Base-by-base conservation (phyloP, 75 land plant genomes). In the Isoetes taiwanensis region DNA sequence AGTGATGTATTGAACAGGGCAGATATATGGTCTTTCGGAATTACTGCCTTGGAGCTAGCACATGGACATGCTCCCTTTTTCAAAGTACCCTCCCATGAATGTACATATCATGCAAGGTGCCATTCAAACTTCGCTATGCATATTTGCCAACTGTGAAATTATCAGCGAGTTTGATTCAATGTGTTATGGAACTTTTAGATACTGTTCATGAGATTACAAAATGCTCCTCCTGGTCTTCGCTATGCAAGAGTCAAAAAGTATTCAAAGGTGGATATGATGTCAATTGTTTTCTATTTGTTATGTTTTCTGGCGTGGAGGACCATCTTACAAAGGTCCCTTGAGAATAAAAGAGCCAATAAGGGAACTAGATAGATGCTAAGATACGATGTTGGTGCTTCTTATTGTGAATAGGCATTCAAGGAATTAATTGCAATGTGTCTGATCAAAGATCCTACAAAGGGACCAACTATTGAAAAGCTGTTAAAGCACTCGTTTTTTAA, bases 51-150 rank as follows among this genome's bases (percentile, higher is more conserved):
- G 56, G 98, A 93, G 65, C 85, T 93, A 48, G 98, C 98, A 10
- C 98, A 93, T 68, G 98, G 98, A 43, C 98, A 93, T 80, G 98
- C 98, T 55, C 98, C 98, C 42, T 93, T 93, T 67, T 65, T 88
- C 96, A 19, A 93, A 88, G 64, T 93, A 79, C 68, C 98, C 98
- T 59, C 98, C 98, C 4, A 93, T 93, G 90, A 93, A 93, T 83
- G 98, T 93, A 28, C 63, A 50, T 30, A 21, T n/a, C n/a, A n/a
- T n/a, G n/a, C n/a, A n/a, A n/a, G n/a, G n/a, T n/a, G n/a, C n/a
- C n/a, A n/a, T n/a, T n/a, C n/a, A n/a, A n/a, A n/a, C n/a, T n/a
- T 37, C 55, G 26, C 28, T 20, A 1, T 57, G n/a, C n/a, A n/a
- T n/a, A n/a, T n/a, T n/a, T n/a, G n/a, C n/a, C n/a, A n/a, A n/a